These are phyloP conservation scores for Colletotrichum kahawae DNA, from an alignment of 2,329 filamentous ascomycete genomes.

Conservation along the genomic window DNA sequence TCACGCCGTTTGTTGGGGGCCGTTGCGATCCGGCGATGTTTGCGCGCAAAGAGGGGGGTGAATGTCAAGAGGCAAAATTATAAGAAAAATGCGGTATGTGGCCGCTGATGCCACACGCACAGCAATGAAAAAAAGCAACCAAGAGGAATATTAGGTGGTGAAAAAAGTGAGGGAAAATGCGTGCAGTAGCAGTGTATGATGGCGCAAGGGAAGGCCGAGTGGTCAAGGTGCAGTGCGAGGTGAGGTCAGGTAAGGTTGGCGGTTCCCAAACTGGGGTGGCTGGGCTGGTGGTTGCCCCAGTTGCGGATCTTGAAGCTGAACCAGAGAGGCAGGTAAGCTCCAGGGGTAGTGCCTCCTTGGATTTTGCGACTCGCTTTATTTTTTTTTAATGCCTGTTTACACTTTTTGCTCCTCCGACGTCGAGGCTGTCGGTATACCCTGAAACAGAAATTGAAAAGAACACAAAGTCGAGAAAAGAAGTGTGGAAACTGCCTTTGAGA, in stretches of 20 bases:
- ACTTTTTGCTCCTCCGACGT: background rate
- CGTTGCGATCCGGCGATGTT: constrained; percentile 16
- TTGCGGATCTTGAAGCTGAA: constrained; percentile 20
- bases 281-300: constrained; percentile 14
- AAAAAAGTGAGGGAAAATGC: background rate
- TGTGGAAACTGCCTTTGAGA: background rate
- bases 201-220: constrained; percentile 13
- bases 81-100: background rate
- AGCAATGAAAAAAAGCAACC: constrained; percentile 7
- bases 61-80: background rate
- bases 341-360: background rate
- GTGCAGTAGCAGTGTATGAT: background rate
- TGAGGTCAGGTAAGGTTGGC: background rate
- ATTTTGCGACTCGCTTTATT: background rate
- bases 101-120: constrained; percentile 11
- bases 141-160: background rate
- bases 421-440: background rate
- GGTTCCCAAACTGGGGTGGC: constrained; percentile 21
- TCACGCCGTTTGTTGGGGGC: background rate
- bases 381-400: background rate
- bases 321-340: constrained; percentile 3
- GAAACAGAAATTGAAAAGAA: background rate
- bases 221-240: background rate
- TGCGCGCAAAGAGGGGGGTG: background rate
- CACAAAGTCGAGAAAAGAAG: background rate